Evolutionary conservation across 2,329 filamentous ascomycete genomes (phyloP).

Genomic region (Thermoascus crustaceus): DNA sequence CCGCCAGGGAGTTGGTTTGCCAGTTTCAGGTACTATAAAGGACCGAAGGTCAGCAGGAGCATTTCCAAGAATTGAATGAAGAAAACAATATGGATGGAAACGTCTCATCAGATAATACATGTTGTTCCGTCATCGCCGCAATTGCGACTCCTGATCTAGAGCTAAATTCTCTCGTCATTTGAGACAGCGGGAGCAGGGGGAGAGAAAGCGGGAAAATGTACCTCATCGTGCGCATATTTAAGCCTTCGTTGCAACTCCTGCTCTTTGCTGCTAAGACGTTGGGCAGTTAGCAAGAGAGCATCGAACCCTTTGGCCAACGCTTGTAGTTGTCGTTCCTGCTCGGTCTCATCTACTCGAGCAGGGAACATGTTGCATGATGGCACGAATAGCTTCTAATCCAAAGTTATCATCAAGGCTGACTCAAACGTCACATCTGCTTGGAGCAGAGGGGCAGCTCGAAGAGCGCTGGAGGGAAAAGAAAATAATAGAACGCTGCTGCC

Average conservation of each 20-base stretch:
- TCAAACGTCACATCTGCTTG: conserved; percentile 17
- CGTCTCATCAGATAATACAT: conserved; percentile 48
- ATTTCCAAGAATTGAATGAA: conserved; percentile 9
- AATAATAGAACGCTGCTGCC: conserved; percentile 7
- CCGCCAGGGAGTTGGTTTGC: conserved; percentile 22
- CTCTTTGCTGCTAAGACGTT: conserved; percentile 32
- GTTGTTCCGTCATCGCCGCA: conserved; percentile 56
- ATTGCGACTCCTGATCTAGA: conserved; percentile 71
- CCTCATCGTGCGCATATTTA: conserved; percentile 33
- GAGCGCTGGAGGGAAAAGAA: conserved; percentile 10
- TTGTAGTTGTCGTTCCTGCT: conserved; percentile 29
- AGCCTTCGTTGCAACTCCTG: conserved; percentile 29
- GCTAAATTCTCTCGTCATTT: conserved; percentile 57
- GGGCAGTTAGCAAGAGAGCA: conserved; percentile 34
- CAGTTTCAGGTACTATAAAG: conserved; percentile 27
- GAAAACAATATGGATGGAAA: conserved; percentile 12
- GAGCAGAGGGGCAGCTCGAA: conserved; percentile 18
- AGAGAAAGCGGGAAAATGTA: conserved; percentile 15
- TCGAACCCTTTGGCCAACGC: conserved; percentile 33
- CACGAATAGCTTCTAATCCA: no score
- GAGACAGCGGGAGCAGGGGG: conserved; percentile 19
- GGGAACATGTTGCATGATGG: conserved; percentile 23
- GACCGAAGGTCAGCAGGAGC: conserved; percentile 19
- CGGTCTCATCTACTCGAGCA: conserved; percentile 19
- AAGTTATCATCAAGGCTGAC: no score